Evolutionary conservation across 768 basidiomycete species (phyloP).

Genomic region (Boletus edulis): DNA sequence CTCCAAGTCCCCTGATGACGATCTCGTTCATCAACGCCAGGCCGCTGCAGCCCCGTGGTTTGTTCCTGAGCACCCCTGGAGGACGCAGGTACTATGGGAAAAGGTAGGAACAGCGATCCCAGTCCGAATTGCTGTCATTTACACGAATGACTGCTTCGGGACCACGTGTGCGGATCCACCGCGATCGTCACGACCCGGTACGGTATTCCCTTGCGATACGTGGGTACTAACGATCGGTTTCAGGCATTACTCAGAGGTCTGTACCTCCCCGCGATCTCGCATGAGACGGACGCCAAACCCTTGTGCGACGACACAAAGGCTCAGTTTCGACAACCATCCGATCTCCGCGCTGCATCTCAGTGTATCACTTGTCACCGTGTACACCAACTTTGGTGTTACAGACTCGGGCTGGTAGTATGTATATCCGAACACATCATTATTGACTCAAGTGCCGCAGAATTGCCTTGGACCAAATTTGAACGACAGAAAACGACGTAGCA

Average conservation of each 20-base stretch:
- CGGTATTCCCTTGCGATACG: too few relatives aligned
- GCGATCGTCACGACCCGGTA: neutral
- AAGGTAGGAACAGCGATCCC: too few relatives aligned
- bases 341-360: neutral
- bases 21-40: too few relatives aligned
- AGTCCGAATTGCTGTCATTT: too few relatives aligned
- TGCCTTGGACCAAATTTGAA: neutral
- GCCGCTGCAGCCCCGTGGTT: too few relatives aligned
- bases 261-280: neutral
- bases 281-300: neutral
- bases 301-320: neutral
- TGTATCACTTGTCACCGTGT: neutral
- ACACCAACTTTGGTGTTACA: neutral
- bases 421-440: neutral
- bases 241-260: neutral
- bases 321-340: neutral
- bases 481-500: neutral
- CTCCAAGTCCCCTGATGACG: neutral
- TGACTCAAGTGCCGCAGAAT: slow-evolving; percentile 10
- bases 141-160: too few relatives aligned
- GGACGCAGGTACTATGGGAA: too few relatives aligned
- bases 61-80: too few relatives aligned
- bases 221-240: neutral
- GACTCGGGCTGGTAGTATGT: too few relatives aligned
- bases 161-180: too few relatives aligned